These are phyloP conservation scores for Piloderma croceum DNA, from an alignment of 768 basidiomycete genomes.

Conservation along the genomic window DNA sequence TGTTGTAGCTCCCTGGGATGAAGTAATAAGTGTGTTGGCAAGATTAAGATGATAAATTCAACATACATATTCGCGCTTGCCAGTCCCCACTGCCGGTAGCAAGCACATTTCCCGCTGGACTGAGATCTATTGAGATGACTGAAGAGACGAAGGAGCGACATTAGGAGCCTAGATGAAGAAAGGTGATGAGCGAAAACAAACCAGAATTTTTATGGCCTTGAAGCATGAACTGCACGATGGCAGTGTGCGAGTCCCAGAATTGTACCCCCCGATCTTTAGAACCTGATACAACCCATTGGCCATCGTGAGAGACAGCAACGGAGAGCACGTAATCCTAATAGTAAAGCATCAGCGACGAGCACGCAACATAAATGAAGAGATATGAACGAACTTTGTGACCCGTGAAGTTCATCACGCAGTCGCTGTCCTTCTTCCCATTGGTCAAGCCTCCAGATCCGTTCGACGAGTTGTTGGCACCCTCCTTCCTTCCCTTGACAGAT, in stretches of 20 bases:
- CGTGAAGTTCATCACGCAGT: conserved; percentile 77
- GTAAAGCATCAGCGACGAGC: conserved; percentile 9
- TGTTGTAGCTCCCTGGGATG: conserved; percentile 18
- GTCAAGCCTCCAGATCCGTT: conserved; percentile 26
- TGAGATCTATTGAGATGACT: conserved; percentile 49
- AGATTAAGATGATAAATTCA: background rate
- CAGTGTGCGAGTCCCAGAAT: conserved; percentile 79
- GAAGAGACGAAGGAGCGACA: background rate
- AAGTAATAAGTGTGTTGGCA: background rate
- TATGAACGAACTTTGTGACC: conserved; percentile 66
- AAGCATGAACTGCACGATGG: conserved; percentile 85
- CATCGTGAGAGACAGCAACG: conserved; percentile 84
- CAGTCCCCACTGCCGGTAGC: conserved; percentile 53
- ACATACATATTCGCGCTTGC: conserved; percentile 48
- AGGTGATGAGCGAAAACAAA: conserved; percentile 20
- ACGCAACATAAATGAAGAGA: conserved; percentile 6
- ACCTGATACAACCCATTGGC: conserved; percentile 91
- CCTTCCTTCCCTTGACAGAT: conserved; percentile 43
- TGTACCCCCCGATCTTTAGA: conserved; percentile 93
- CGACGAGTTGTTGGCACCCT: conserved; percentile 26
- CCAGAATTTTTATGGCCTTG: conserved; percentile 64
- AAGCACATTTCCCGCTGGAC: conserved; percentile 39
- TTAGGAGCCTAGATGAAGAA: background rate
- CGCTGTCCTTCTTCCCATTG: conserved; percentile 17
- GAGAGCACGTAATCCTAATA: conserved; percentile 45